phyloP scores from a whole-genome alignment of 1,284 basidiomycete species.

The Ceratobasidium sp. region DNA sequence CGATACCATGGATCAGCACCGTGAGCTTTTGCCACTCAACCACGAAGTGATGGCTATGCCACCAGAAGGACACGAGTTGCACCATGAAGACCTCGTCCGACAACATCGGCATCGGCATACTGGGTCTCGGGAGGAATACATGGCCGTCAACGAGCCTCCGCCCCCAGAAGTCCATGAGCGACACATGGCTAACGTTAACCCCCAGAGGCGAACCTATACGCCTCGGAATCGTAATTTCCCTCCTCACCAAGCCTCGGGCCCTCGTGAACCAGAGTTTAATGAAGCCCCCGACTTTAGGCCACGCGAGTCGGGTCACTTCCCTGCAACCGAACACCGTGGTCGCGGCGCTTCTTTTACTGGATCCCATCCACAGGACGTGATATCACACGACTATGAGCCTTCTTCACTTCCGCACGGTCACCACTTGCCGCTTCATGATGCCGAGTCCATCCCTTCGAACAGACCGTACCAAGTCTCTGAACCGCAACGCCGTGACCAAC shows the following conservation, averaged over 20 bases:
- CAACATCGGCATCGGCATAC: background rate
- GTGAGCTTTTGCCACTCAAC: background rate
- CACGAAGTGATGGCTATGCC: background rate
- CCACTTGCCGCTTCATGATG: constrained; percentile 3
- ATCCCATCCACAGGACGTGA: background rate
- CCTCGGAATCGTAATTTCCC: background rate
- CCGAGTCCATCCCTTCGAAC: constrained; percentile 1
- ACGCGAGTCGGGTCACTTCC: background rate
- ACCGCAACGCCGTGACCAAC: constrained; percentile 1
- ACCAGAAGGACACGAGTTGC: background rate
- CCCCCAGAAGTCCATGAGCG: background rate
- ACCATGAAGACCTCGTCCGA: background rate
- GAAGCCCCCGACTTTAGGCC: background rate
- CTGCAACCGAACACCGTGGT: background rate
- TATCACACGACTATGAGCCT: background rate
- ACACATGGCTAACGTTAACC: background rate
- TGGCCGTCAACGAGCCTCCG: background rate
- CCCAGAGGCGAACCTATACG: background rate
- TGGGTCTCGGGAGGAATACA: background rate
- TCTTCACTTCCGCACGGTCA: background rate
- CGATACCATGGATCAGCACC: background rate
- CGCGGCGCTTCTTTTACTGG: constrained; percentile 8
- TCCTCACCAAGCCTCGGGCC: background rate
- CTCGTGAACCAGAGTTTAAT: background rate
- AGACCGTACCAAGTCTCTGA: background rate